Evolutionary conservation across 2,329 filamentous ascomycete genomes (phyloP).

Genomic region (Colletotrichum sp.): DNA sequence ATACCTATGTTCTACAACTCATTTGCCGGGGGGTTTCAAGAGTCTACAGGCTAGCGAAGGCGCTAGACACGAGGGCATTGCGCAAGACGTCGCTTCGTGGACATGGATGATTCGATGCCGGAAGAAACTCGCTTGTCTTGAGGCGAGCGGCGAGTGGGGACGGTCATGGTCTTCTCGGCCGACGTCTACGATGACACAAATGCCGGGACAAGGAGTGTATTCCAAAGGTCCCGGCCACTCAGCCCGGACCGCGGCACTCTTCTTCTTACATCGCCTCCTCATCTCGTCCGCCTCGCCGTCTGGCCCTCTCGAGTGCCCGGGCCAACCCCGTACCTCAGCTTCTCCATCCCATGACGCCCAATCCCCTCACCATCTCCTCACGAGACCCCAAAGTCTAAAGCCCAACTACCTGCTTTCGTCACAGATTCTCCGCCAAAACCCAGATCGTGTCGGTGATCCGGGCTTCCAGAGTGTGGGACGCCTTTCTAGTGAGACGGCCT

Average conservation of each 20-base stretch:
- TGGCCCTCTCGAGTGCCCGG: not conserved
- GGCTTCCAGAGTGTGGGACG: not conserved
- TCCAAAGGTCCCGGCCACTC: not conserved
- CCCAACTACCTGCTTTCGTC: not conserved
- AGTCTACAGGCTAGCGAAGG: not conserved
- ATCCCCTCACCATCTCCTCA: not conserved
- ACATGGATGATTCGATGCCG: not conserved
- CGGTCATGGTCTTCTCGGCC: not conserved
- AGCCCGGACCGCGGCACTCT: not conserved
- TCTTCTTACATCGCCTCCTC: not conserved
- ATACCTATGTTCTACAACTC: not conserved
- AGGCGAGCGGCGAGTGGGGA: not conserved
- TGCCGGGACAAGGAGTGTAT: not conserved
- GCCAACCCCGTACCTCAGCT: not conserved
- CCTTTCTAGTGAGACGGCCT: not conserved
- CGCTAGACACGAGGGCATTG: not conserved
- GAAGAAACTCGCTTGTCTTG: not conserved
- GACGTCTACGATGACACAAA: not conserved
- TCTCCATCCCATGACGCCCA: not conserved
- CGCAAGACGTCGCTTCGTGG: not conserved
- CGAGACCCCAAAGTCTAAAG: slow-evolving; percentile 7
- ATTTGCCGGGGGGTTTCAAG: not conserved
- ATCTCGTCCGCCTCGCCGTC: not conserved
- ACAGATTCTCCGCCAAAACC: not conserved
- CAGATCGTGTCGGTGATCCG: not conserved